Evolutionary conservation across 495 filamentous ascomycete species (phyloP).

Genomic region (Penicillium silybi): DNA sequence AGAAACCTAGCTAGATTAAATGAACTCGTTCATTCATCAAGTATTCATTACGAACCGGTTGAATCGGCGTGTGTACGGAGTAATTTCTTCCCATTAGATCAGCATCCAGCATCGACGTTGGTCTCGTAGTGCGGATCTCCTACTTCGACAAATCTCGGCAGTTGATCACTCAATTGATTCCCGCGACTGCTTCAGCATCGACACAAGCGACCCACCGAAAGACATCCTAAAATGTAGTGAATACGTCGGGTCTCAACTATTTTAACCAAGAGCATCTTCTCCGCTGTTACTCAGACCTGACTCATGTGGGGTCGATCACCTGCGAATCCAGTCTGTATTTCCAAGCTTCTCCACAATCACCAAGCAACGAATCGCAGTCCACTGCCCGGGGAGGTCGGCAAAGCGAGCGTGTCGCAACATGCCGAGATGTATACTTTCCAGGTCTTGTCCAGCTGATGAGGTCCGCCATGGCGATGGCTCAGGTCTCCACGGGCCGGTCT

Average conservation of each 20-base stretch:
- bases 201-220: neutral
- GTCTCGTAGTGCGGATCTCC: neutral
- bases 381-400: conserved; percentile 20
- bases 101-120: neutral
- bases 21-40: too few species aligned
- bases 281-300: conserved; percentile 35
- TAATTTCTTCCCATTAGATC: conserved; percentile 13
- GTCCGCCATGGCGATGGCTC: neutral
- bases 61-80: too few species aligned
- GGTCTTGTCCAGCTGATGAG: conserved; percentile 3
- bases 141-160: conserved; percentile 1
- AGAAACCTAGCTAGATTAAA: too few species aligned
- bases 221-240: neutral
- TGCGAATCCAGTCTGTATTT: neutral
- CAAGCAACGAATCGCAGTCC: conserved; percentile 11
- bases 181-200: neutral
- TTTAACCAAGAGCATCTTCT: neutral
- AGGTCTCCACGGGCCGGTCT: neutral
- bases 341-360: conserved; percentile 11
- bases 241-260: neutral
- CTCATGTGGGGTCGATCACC: conserved; percentile 35
- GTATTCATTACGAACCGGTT: too few species aligned
- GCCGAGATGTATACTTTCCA: conserved; percentile 12
- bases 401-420: conserved; percentile 8
- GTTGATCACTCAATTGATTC: conserved; percentile 2